Conservation (phyloP, 1,284 basidiomycete genomes). For the Leccinum subrobustum region DNA sequence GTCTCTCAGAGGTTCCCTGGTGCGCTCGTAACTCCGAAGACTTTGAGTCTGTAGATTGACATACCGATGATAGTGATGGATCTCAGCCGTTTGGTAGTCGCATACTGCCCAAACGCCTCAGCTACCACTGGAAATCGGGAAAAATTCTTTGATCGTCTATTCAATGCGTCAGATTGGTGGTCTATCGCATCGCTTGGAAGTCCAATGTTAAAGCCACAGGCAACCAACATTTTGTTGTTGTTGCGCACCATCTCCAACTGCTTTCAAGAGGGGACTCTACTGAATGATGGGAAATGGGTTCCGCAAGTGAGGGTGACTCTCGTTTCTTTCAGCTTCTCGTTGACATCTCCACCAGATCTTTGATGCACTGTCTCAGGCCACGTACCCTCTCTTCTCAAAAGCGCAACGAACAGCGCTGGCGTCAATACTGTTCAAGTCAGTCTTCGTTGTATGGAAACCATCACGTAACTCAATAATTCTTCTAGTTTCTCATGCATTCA, state of each 20-base stretch:
- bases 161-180: conserved; percentile 71
- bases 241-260: conserved; percentile 82
- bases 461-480: conserved; percentile 9
- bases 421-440: conserved; percentile 82
- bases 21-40: conserved; percentile 34
- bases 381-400: conserved; percentile 62
- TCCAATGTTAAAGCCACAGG: conserved; percentile 65
- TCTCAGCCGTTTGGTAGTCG: conserved; percentile 76
- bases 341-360: conserved; percentile 47
- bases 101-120: conserved; percentile 57
- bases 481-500: conserved; percentile 62
- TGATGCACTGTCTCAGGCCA: conserved; percentile 46
- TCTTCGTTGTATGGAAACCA: conserved; percentile 9
- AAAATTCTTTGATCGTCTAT: conserved; percentile 59
- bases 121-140: conserved; percentile 46
- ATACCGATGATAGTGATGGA: conserved; percentile 69
- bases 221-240: conserved; percentile 86
- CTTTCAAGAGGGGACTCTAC: conserved; percentile 54
- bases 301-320: conserved; percentile 41
- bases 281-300: conserved; percentile 50
- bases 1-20: conserved; percentile 80
- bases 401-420: conserved; percentile 71
- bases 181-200: conserved; percentile 44
- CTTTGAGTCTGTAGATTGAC: not conserved
- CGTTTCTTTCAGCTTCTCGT: not conserved